Evolutionary conservation across 306 rosid genomes (phyloP).

Genomic region (Glycine soja): DNA sequence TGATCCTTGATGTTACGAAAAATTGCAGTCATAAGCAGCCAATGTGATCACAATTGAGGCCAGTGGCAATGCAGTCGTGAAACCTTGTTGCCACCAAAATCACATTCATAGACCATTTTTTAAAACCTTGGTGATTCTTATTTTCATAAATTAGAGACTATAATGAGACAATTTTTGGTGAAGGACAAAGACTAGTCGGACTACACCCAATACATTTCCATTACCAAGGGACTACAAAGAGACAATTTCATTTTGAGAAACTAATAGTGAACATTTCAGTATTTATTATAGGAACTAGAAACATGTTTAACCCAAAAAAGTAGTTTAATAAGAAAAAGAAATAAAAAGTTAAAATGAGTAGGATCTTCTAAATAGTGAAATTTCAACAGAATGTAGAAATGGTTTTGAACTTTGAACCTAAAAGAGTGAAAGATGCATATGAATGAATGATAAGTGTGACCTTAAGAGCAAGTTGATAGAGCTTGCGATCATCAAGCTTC

Average conservation of each 20-base stretch:
- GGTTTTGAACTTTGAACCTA: not conserved
- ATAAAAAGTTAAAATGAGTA: not conserved
- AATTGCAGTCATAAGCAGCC: not conserved
- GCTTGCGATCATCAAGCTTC: constrained; percentile 83
- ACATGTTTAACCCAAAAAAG: too few species aligned
- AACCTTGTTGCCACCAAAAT: not conserved
- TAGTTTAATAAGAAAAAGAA: too few species aligned
- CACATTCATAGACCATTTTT: not conserved
- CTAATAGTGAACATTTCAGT: too few species aligned
- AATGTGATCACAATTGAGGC: too few species aligned
- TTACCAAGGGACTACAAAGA: too few species aligned
- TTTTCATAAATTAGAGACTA: not conserved
- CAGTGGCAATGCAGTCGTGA: too few species aligned
- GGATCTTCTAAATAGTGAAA: constrained; percentile 8
- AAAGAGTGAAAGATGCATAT: not conserved
- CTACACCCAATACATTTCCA: too few species aligned
- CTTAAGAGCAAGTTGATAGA: constrained; percentile 84
- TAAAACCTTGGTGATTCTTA: too few species aligned
- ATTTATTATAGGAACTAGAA: too few species aligned
- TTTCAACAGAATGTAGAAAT: not conserved
- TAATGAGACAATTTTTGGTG: not conserved
- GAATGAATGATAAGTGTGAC: constrained; percentile 34
- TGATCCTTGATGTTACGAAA: not conserved
- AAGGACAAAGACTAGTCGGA: not conserved
- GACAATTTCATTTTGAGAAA: too few species aligned